Evolutionary conservation across 495 filamentous ascomycete genomes (phyloP), one percentile per base, ranked within the genome.

Genomic region (Aspergillus hancockii): DNA sequence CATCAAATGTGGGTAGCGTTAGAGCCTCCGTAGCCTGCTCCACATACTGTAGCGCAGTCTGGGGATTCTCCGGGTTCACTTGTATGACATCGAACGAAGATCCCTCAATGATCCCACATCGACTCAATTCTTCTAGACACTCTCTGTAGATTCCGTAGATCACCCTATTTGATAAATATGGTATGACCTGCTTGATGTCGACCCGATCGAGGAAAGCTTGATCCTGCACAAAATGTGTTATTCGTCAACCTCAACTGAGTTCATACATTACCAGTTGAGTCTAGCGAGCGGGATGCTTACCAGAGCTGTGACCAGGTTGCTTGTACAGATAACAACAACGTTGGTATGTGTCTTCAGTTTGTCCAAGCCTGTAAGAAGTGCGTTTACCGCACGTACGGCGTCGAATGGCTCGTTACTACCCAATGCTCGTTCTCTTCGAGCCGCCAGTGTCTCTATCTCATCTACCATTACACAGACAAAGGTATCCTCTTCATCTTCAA

Each of bases 161-260:
- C 19, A 73, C 73, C 28, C 60, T 58, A 0, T 61, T 52, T 25
- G 63, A 63, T 30, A 83, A 74, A 8, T 63, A 59, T 18, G 75
- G 73, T 51, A 85, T 72, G 49, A 70, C 67, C 47, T 84, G 76
- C 55, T 81, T 82, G 51, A 83, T 72, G 58, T 83, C 79, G 41
- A 78, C 73, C 3, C 83, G 75, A 58, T 86, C 82, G n/a, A 85
- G 67, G 58, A 86, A 85, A 8, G 83, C 83, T 21, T 65, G 51
- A 56, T 86, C 70, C 70, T 73, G 49, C 22, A 23, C 49, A 47
- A 52, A 16, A 52, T 13, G 25, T 19, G 22, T 19, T 12, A 13
- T 38, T 16, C 41, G 47, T 19, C 14, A 22, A 21, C 45, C 10
- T 10, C 40, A 25, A 49, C 43, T 6, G 18, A 38, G 13, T 12